Base-by-base conservation (phyloP, 805 yeast species). In the Teunomyces cretensis region DNA sequence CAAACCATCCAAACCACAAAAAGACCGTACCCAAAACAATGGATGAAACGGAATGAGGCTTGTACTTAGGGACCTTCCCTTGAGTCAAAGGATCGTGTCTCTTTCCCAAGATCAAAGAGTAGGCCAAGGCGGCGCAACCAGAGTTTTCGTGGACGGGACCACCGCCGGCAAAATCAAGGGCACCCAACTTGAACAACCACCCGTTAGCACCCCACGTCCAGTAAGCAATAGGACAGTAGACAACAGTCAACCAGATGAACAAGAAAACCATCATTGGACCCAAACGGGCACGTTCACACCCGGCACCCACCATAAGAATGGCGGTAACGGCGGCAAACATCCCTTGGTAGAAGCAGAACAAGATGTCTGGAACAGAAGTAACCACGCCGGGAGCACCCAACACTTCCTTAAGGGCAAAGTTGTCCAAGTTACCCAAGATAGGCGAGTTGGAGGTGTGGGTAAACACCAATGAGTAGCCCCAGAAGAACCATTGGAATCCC, bases 1-100 rank as follows among this genome's bases (percentile, higher is more conserved):
- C 97, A 61, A 90, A 90, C 99, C 99, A 94, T 30, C 98, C 99
- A 59, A 94, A 90, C 97, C 97, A 92, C 56, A 94, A 79, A 74
- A 94, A 87, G 9, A 88, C 85, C 15, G 97, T 90, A 44, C 99
- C 99, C 47, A 94, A 70, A 13, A 91, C 97, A 47, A 90, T 88
- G 39, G 90, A 80, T 7, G 96, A 80, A 31, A 92, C 96, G 16
- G 94, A 86, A 65, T 92, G 97, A 33, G 99, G 98, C 70, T 83
- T 88, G 74, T 90, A 91, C 64, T 86, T 86, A 51, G 97, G 97
- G 54, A 88, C 75, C 52, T 82, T 81, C 43, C 78, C 76, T 35
- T 75, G 73, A 26, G 90, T 75, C 45, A 82, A 76, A 38, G 88
- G 88, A 64, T 89, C 97, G 58, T 82, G 81, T 76, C 99, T 87